Conservation (phyloP, 129 eudicot species). For the sunflower (Helianthus annuus) region HanXRQr2.0-SUNRISE NC_035440.2:9032191-9032690, state of each 20-base stretch:
- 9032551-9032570: constrained; percentile 19
- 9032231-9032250: too few species aligned
- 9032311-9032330: too few species aligned
- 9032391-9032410: too few species aligned
- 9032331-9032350: too few species aligned
- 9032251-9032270: too few species aligned
- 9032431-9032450: not conserved
- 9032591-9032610: constrained; percentile 26
- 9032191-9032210: too few species aligned
- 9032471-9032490: not conserved
- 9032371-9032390: too few species aligned
- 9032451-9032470: constrained; percentile 24
- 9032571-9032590: constrained; percentile 34
- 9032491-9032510: too few species aligned
- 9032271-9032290: too few species aligned
- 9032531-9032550: constrained; percentile 19
- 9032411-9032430: not conserved
- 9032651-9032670: not conserved
- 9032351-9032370: too few species aligned
- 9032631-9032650: constrained; percentile 6
- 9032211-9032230: too few species aligned
- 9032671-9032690: constrained; percentile 19
- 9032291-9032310: too few species aligned
- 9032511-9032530: constrained; percentile 24
- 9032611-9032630: constrained; percentile 34